These are phyloP conservation scores for Vitis hybrid DNA, from an alignment of 177 flowering plant genomes.

Conservation along the genomic window DNA sequence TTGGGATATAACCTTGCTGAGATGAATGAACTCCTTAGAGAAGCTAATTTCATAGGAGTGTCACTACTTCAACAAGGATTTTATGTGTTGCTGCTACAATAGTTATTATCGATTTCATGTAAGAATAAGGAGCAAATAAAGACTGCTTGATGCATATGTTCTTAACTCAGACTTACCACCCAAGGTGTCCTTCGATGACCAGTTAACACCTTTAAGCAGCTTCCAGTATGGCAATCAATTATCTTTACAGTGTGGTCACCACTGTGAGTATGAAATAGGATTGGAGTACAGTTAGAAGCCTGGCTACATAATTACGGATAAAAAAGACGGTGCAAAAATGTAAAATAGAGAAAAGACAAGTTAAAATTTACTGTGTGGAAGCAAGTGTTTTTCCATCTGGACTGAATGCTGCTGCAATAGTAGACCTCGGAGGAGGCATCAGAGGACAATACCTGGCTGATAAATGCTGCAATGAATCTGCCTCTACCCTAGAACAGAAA, in stretches of 20 bases:
- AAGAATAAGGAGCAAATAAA: no score
- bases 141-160: no score
- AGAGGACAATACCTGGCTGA: slow-evolving; percentile 88
- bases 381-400: slow-evolving; percentile 93
- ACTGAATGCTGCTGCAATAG: slow-evolving; percentile 98
- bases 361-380: slow-evolving; percentile 52
- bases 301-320: not conserved
- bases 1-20: no score
- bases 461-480: slow-evolving; percentile 76
- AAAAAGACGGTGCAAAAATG: not conserved
- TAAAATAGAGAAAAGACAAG: not conserved
- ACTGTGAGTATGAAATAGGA: slow-evolving; percentile 40
- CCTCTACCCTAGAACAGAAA: slow-evolving; percentile 75
- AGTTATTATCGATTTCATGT: no score
- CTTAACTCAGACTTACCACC: slow-evolving; percentile 72
- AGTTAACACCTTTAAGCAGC: slow-evolving; percentile 86
- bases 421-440: slow-evolving; percentile 94
- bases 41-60: no score
- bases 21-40: no score
- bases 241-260: slow-evolving; percentile 99
- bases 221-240: slow-evolving; percentile 86
- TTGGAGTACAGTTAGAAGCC: not conserved
- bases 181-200: slow-evolving; percentile 99
- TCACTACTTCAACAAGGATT: no score
- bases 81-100: no score